Base-by-base conservation (phyloP, 441 rosid genomes). In the Cnidoscolus chayamansa region DNA sequence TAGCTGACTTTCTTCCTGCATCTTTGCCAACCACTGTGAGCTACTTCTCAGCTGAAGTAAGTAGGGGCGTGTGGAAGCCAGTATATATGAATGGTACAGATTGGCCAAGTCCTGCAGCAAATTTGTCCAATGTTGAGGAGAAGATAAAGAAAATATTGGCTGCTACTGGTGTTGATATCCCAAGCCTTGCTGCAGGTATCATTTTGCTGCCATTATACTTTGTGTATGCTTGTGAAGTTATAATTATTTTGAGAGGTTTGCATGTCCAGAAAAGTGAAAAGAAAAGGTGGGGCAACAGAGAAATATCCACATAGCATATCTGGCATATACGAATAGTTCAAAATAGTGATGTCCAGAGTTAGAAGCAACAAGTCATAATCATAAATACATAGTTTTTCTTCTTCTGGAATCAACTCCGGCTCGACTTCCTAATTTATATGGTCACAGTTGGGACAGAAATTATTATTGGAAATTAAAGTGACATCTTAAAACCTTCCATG, bases 71-170 rank as follows among this genome's bases (percentile, higher is more conserved):
- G 71, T 96, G 99, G 99, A 93, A 88, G 86, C 97, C 94, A 25
- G 98, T 85, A 70, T 84, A 82, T 79, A 96, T 96, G 99, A 96
- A 96, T 76, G 99, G 99, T 74, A 89, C 97, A 68, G 99, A 96
- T 85, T 96, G 99, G 99, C 99, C 98, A 15, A 96, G 98, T 81
- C 99, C 99, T 81, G 91, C 97, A 70, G 94, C 93, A 72, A 93
- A 91, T 86, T 82, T 96, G 73, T 88, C 89, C 49, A 81, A 63
- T 10, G 92, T 96, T 77, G 99, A 91, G 86, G 92, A 90, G 64
- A 94, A 93, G 82, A 89, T 96, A 63, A 91, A 91, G 85, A 93
- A 91, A 84, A 88, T 83, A 47, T 79, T 96, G 79, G 98, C 97
- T 55, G 96, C 91, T 74, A 90, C 98, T 75, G 99, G 98, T 51